These are phyloP conservation scores for Candida pseudocylindracea DNA, from an alignment of 1,139 yeast species.

Conservation along the genomic window DNA sequence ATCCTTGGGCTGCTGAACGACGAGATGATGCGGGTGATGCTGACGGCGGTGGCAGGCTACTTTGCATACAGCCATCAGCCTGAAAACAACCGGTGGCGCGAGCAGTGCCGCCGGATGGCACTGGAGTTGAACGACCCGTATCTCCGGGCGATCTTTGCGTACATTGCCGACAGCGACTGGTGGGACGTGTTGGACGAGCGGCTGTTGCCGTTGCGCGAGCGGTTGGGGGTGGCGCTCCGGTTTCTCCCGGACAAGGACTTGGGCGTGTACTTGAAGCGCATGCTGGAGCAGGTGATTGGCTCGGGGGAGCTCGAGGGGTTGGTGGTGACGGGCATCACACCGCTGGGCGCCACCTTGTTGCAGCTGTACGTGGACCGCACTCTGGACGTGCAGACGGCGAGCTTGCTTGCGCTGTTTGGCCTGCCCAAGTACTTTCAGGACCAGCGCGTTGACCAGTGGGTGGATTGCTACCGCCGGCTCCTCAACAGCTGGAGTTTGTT, in stretches of 20 bases:
- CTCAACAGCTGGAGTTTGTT: constrained; percentile 76
- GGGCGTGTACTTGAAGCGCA: constrained; percentile 39
- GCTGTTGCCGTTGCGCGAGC: constrained; percentile 68
- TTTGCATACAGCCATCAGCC: constrained; percentile 43
- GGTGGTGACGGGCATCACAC: constrained; percentile 75
- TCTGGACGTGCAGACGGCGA: constrained; percentile 84
- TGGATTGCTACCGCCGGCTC: constrained; percentile 45
- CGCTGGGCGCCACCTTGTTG: constrained; percentile 55
- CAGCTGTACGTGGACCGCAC: constrained; percentile 82
- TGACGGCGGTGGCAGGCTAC: constrained; percentile 90
- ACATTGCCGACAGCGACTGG: constrained; percentile 89
- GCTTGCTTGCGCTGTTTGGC: constrained; percentile 58
- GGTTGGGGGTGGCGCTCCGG: constrained; percentile 76
- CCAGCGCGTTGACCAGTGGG: constrained; percentile 54
- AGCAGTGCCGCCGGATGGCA: constrained; percentile 75
- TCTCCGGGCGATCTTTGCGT: constrained; percentile 79
- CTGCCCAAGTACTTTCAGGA: constrained; percentile 68
- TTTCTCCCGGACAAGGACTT: constrained; percentile 65
- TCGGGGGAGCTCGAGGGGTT: constrained; percentile 84
- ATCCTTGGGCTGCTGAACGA: constrained; percentile 38
- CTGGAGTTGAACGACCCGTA: constrained; percentile 80
- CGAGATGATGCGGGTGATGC: constrained; percentile 52
- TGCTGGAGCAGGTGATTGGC: constrained; percentile 48
- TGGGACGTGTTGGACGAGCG: constrained; percentile 86
- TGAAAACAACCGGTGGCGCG: constrained; percentile 77